A percentile compares a stretch with the other conserved stretches of the same genome.
phyloP scores from a whole-genome alignment of 1,284 basidiomycete genomes.

The Apiotrichum mycotoxinovorans region DNA sequence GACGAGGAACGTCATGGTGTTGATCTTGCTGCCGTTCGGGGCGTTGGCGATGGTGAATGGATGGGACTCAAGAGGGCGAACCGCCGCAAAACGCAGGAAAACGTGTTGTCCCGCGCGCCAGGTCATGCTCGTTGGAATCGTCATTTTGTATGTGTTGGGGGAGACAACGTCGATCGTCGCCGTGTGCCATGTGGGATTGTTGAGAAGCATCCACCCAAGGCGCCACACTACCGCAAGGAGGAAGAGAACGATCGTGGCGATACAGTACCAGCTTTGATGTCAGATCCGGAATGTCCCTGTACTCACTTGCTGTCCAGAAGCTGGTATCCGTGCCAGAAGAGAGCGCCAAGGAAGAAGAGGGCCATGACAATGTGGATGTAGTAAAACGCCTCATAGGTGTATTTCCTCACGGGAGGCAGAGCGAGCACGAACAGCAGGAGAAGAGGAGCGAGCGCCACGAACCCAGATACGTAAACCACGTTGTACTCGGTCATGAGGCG shows the following conservation, averaged over 20 bases:
- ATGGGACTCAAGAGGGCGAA: slow-evolving; percentile 40
- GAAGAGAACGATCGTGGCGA: slow-evolving; percentile 48
- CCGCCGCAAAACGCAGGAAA: slow-evolving; percentile 49
- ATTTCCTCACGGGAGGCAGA: slow-evolving; percentile 42
- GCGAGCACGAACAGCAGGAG: slow-evolving; percentile 26
- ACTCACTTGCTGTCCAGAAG: slow-evolving; percentile 4
- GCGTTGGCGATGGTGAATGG: slow-evolving; percentile 50
- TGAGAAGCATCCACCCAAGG: slow-evolving; percentile 38
- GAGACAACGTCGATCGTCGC: slow-evolving; percentile 43
- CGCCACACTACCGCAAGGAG: slow-evolving; percentile 36
- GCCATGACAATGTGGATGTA: slow-evolving; percentile 40
- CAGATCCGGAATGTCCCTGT: too few species aligned
- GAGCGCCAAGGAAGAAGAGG: slow-evolving; percentile 18
- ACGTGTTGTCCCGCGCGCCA: slow-evolving; percentile 54
- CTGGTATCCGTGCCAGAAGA: slow-evolving; percentile 5
- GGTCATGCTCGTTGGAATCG: slow-evolving; percentile 34
- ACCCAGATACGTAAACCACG: slow-evolving; percentile 48
- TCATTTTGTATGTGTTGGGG: slow-evolving; percentile 44
- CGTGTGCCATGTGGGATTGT: slow-evolving; percentile 26
- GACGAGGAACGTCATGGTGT: slow-evolving; percentile 25
- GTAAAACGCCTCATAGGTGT: slow-evolving; percentile 53
- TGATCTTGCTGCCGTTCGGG: neutral
- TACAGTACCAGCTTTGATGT: slow-evolving; percentile 46
- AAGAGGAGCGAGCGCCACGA: slow-evolving; percentile 50
- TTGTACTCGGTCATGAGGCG: neutral